These are phyloP conservation scores for Fusarium cicatricum DNA, from an alignment of 2,329 filamentous ascomycete species.

Conservation along the genomic window DNA sequence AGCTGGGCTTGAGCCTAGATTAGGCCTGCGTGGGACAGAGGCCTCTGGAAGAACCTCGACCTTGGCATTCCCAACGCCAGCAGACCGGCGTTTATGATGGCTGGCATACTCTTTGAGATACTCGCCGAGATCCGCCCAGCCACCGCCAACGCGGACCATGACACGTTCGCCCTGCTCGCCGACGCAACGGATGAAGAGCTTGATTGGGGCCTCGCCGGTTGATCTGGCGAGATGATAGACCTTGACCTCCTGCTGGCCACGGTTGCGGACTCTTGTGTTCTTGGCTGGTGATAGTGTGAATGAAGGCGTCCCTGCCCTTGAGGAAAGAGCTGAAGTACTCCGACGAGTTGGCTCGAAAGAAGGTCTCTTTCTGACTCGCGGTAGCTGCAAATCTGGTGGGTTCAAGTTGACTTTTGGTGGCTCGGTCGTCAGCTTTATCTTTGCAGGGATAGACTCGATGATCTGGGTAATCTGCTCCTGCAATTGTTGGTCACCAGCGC, in stretches of 20 bases:
- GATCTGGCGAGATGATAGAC: conserved; percentile 90
- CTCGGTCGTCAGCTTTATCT: conserved; percentile 75
- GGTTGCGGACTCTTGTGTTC: conserved; percentile 57
- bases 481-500: conserved; percentile 70
- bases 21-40: conserved; percentile 40
- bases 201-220: conserved; percentile 87
- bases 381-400: conserved; percentile 64
- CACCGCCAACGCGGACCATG: conserved; percentile 97
- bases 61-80: conserved; percentile 56
- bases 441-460: conserved; percentile 78
- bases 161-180: conserved; percentile 90
- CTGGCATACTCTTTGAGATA: conserved; percentile 93
- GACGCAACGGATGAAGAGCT: conserved; percentile 91
- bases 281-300: conserved; percentile 74
- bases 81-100: conserved; percentile 82
- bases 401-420: conserved; percentile 62
- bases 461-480: conserved; percentile 84
- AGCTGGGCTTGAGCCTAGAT: conserved; percentile 51
- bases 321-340: conserved; percentile 61
- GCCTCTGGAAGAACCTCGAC: conserved; percentile 60
- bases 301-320: conserved; percentile 68
- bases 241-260: conserved; percentile 78
- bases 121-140: conserved; percentile 97
- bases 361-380: conserved; percentile 53
- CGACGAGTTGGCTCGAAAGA: conserved; percentile 56